Conservation (phyloP, 306 rosid species). For the Comarum palustre region DNA sequence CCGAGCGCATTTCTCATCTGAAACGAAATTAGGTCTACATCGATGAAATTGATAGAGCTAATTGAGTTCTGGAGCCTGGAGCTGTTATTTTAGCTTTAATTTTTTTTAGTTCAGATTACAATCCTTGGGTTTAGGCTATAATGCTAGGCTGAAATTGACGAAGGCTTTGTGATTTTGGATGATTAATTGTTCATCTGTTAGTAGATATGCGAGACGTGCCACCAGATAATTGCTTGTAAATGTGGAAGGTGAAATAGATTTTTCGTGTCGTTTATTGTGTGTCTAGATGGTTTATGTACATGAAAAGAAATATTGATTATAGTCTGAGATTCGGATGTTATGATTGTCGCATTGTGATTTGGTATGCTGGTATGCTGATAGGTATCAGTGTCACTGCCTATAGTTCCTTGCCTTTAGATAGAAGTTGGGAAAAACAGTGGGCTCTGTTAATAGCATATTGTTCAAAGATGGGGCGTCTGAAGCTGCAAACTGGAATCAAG, state of each 20-base stretch:
- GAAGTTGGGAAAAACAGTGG: conserved; percentile 12
- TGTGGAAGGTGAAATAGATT: not conserved
- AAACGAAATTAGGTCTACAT: not conserved
- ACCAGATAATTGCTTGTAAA: not conserved
- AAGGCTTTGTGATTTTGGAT: not conserved
- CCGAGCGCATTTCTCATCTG: not conserved
- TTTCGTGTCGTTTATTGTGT: not conserved
- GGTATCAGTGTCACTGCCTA: conserved; percentile 5
- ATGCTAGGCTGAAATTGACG: not conserved
- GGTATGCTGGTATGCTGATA: conserved; percentile 5
- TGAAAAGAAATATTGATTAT: not conserved
- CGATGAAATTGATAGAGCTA: not conserved
- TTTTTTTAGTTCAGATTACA: not conserved
- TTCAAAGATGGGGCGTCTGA: conserved; percentile 64
- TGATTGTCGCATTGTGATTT: not conserved
- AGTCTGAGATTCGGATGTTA: not conserved
- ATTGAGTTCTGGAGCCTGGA: not conserved
- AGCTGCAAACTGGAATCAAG: conserved; percentile 71
- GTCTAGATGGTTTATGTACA: not conserved
- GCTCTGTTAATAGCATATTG: conserved; percentile 25
- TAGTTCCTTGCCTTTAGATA: conserved; percentile 9
- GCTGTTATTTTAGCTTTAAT: not conserved
- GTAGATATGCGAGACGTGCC: not conserved
- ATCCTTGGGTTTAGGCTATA: not conserved
- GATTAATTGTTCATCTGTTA: not conserved